These are phyloP conservation scores for Breviolum minutum DNA, from an alignment of 73 alveolate species.

Conservation along the genomic window DNA sequence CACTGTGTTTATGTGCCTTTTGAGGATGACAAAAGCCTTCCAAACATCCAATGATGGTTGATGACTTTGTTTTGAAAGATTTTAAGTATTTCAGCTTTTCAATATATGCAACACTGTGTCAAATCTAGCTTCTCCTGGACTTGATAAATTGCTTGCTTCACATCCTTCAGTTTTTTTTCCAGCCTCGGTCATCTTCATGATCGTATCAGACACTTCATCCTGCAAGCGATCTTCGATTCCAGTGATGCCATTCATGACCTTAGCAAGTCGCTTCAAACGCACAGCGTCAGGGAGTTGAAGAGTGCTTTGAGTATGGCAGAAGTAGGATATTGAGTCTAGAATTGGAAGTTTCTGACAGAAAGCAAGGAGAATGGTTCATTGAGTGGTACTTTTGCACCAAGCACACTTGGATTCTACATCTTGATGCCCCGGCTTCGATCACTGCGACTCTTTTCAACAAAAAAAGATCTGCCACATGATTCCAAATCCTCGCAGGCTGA, in stretches of 20 bases:
- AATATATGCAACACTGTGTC: background rate
- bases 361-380: too few relatives aligned
- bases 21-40: background rate
- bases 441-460: too few relatives aligned
- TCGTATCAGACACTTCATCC: slow-evolving; percentile 97
- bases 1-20: too few relatives aligned
- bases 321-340: too few relatives aligned
- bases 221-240: slow-evolving; percentile 99
- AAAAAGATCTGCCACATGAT: background rate
- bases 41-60: background rate
- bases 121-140: background rate
- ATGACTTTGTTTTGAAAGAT: background rate
- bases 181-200: slow-evolving; percentile 96
- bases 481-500: background rate
- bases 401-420: too few relatives aligned
- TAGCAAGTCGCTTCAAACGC: background rate
- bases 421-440: too few relatives aligned
- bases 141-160: background rate
- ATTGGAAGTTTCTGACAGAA: too few relatives aligned
- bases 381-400: too few relatives aligned
- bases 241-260: slow-evolving; percentile 97
- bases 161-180: background rate
- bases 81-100: background rate
- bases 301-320: too few relatives aligned
- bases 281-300: background rate